These are phyloP conservation scores for Penicillium ochrochloron DNA, from an alignment of 495 filamentous ascomycete genomes.

Conservation along the genomic window DNA sequence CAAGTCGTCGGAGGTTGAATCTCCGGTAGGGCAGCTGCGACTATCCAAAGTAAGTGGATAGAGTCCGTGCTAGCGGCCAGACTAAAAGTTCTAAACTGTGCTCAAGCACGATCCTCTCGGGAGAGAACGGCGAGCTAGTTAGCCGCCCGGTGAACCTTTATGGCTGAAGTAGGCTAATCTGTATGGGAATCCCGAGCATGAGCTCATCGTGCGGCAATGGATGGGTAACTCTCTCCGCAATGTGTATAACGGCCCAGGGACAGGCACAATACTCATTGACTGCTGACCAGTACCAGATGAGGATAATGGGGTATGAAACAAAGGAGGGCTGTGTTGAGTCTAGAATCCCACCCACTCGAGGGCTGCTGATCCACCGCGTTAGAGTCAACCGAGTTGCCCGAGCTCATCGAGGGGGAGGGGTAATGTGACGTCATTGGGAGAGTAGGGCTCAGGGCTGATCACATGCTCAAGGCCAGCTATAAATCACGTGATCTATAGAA, in stretches of 20 bases:
- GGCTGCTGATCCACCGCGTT: slow-evolving; percentile 22
- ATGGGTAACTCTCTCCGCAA: neutral
- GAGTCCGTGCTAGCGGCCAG: neutral
- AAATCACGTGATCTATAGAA: neutral
- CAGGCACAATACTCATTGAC: neutral
- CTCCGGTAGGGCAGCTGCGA: neutral
- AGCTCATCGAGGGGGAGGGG: slow-evolving; percentile 6
- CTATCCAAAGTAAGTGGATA: neutral
- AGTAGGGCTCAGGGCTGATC: slow-evolving; percentile 2
- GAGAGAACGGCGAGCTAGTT: slow-evolving; percentile 29
- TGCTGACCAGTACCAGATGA: neutral
- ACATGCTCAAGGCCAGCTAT: neutral
- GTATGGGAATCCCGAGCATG: slow-evolving; percentile 13
- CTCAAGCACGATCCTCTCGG: slow-evolving; percentile 21
- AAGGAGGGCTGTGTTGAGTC: slow-evolving; percentile 19
- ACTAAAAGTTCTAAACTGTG: neutral
- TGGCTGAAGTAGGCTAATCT: slow-evolving; percentile 1
- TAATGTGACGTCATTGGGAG: slow-evolving; percentile 26
- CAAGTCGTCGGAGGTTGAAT: neutral
- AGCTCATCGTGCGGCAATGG: slow-evolving; percentile 22
- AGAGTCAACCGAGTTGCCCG: neutral
- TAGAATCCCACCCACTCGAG: slow-evolving; percentile 17
- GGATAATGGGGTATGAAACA: neutral
- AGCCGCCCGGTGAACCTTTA: slow-evolving; percentile 30
- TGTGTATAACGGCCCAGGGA: neutral